Evolutionary conservation across 2,329 filamentous ascomycete genomes (phyloP).

Genomic region (Aspergillus fumigatiaffinis): DNA sequence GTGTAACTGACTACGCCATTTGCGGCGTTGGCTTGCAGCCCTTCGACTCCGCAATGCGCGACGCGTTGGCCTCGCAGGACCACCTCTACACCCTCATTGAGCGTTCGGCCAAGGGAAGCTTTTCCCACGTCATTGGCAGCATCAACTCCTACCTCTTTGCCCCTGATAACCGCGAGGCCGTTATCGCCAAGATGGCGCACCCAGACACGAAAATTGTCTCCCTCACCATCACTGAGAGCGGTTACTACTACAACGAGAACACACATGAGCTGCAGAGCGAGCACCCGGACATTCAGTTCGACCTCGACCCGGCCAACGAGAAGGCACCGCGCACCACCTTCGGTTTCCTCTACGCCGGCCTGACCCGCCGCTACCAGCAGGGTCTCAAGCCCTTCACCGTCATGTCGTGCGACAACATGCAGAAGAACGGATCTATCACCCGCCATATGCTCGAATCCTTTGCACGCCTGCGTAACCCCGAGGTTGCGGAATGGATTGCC

Average conservation of each 20-base stretch:
- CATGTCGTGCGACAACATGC: constrained; percentile 56
- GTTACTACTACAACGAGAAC: constrained; percentile 58
- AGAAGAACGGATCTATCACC: constrained; percentile 54
- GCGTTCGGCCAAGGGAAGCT: constrained; percentile 50
- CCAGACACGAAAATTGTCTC: constrained; percentile 54
- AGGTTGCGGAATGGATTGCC: constrained; percentile 48
- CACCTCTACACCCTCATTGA: constrained; percentile 53
- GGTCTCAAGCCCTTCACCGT: constrained; percentile 53
- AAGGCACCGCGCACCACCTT: constrained; percentile 47
- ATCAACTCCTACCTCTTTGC: constrained; percentile 53
- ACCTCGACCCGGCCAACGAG: constrained; percentile 43
- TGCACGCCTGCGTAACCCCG: constrained; percentile 46
- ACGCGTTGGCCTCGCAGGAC: constrained; percentile 48
- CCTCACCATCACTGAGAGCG: constrained; percentile 54
- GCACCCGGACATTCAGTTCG: constrained; percentile 49
- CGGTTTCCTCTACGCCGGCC: constrained; percentile 51
- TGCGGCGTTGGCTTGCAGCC: constrained; percentile 51
- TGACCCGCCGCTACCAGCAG: constrained; percentile 43
- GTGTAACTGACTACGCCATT: constrained; percentile 47
- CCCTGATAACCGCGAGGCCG: constrained; percentile 49
- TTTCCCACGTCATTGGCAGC: constrained; percentile 48
- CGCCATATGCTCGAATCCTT: constrained; percentile 51
- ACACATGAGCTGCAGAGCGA: constrained; percentile 50
- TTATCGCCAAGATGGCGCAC: constrained; percentile 54
- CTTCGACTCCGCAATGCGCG: constrained; percentile 51